phyloP scores from a whole-genome alignment of 2,329 filamentous ascomycete genomes.

The Endoconidiophora polonica region DNA sequence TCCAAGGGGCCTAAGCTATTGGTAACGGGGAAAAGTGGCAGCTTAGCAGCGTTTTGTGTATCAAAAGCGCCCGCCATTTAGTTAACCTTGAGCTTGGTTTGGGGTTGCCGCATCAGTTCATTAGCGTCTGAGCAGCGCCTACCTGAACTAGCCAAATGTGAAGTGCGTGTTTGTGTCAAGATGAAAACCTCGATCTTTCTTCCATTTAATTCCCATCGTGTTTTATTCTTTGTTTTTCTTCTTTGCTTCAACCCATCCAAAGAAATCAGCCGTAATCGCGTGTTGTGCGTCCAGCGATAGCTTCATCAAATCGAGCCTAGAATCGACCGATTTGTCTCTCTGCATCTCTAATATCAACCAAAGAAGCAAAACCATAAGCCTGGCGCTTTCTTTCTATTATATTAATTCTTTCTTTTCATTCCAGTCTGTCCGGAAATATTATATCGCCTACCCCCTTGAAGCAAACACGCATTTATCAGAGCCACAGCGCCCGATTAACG shows the following conservation, averaged over 20 bases:
- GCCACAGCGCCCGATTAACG: too few species aligned
- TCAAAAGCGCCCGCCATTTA: background rate
- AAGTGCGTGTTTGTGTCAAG: background rate
- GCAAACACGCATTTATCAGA: background rate
- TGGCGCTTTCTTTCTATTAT: background rate
- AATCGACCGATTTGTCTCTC: slow-evolving; percentile 28
- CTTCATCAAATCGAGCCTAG: slow-evolving; percentile 17
- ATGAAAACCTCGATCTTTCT: background rate
- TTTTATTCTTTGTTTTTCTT: slow-evolving; percentile 2
- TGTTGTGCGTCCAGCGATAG: slow-evolving; percentile 12
- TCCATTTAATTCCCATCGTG: background rate
- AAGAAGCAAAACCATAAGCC: background rate
- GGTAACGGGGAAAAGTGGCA: background rate
- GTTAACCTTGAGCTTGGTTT: too few species aligned
- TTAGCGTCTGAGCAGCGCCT: too few species aligned
- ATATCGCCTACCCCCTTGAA: background rate
- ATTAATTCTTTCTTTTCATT: slow-evolving; percentile 1
- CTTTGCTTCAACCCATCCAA: slow-evolving; percentile 1
- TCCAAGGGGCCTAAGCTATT: too few species aligned
- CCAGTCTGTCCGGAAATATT: too few species aligned
- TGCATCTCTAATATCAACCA: background rate
- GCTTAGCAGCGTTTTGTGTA: background rate
- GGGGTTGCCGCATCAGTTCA: too few species aligned
- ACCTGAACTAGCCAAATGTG: too few species aligned
- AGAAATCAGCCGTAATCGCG: too few species aligned